Base-by-base conservation (phyloP, 176 grass and related monocot genomes). In the Avena atlantica region DNA sequence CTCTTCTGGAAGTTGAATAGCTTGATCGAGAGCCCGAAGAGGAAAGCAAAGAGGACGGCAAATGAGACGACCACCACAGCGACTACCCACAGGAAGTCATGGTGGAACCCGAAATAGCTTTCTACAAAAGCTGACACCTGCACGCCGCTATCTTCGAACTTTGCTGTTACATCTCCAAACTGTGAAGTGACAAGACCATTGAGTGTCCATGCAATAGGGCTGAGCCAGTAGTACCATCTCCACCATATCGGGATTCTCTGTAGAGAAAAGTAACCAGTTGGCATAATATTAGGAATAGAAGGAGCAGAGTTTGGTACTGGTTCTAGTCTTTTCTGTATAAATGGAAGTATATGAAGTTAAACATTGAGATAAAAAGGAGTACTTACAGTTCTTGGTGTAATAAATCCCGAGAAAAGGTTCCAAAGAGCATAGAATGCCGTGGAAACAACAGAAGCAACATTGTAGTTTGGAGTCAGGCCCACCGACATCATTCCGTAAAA, bases 401-500 rank as follows among this genome's bases (percentile, higher is more conserved):
- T 79, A 68, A 92, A 97, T 76, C 94, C 94, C 0, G 94, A 92
- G 94, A 97, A 97, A 75, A 94, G 86, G 49, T 94, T 97, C 94
- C 94, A 97, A 21, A 92, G 25, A 37, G 62, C 55, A 79, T 92
- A 94, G 37, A 94, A 90, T 12, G 86, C 88, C 8, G 92, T 66
- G 19, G 92, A 90, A 50, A 90, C 88, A 70, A 97, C 89, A 14
- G 94, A 81, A 16, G 90, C 92, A 0, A 94, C 19, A 8, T 89
- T 90, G 88, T 90, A 87, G 72, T 92, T 97, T 76, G 94, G 94
- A 61, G 94, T 92, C 58, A 97, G 56, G 57, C 90, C 94, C 16
- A 97, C 90, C 14, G 92, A 53, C 94, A 97, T 97, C 94, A 97
- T 97, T 57, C 92, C 94, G 12, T 94, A 97, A 59, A 94, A 94